phyloP scores from a whole-genome alignment of 2,329 filamentous ascomycete species.

The Colletotrichum gloeosporioides region DNA sequence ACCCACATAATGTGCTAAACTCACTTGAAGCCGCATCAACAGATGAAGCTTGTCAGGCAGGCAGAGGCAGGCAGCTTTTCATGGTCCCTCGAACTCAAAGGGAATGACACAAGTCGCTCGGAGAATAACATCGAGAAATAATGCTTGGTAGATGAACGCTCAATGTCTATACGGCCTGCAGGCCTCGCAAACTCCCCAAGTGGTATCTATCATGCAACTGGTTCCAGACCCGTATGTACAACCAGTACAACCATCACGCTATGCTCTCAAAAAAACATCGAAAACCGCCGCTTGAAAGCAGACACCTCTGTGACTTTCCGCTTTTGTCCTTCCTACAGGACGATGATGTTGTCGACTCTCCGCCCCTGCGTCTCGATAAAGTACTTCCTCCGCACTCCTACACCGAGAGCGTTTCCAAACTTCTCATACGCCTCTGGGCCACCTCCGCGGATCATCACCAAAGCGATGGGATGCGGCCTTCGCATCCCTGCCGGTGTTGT shows the following conservation, averaged over 20 bases:
- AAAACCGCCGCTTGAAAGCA: not conserved
- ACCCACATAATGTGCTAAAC: not conserved
- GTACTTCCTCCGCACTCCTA: conserved; percentile 82
- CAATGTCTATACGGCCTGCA: not conserved
- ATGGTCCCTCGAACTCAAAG: not conserved
- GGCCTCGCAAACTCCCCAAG: not conserved
- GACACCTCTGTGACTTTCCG: not conserved
- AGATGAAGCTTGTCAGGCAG: not conserved
- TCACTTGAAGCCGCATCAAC: not conserved
- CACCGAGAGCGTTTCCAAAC: conserved; percentile 65
- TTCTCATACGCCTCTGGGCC: conserved; percentile 62
- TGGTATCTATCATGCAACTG: conserved; percentile 21
- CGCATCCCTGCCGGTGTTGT: conserved; percentile 71
- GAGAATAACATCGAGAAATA: not conserved
- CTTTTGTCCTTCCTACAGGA: conserved; percentile 39
- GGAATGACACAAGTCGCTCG: not conserved
- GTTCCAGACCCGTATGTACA: conserved; percentile 15
- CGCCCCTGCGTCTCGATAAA: conserved; percentile 82
- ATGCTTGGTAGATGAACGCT: not conserved
- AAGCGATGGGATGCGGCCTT: conserved; percentile 74
- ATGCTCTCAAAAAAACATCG: conserved; percentile 4
- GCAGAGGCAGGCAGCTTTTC: not conserved
- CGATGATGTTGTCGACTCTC: conserved; percentile 78
- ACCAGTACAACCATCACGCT: conserved; percentile 8
- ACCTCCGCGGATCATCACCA: conserved; percentile 83